Evolutionary conservation across 495 filamentous ascomycete genomes (phyloP).

Genomic region (Darksidea phi): DNA sequence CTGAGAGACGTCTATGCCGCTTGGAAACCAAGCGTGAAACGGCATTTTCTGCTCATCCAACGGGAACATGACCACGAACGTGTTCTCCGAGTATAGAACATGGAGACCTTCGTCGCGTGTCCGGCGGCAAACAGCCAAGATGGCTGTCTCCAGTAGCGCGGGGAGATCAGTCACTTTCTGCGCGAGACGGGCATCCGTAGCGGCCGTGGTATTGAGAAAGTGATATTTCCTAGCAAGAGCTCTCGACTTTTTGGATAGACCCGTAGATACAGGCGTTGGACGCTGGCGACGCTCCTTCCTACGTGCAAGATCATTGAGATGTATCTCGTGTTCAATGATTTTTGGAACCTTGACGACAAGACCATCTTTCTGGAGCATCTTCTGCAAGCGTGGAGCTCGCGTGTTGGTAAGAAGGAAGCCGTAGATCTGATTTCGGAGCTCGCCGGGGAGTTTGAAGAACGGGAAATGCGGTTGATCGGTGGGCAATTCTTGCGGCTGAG

Average conservation of each 20-base stretch:
- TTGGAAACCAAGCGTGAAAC: not conserved
- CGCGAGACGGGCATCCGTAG: not conserved
- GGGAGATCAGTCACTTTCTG: not conserved
- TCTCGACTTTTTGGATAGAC: not conserved
- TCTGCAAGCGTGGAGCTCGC: not conserved
- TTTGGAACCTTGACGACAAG: not conserved
- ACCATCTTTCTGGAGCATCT: not conserved
- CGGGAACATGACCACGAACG: not conserved
- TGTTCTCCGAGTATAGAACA: not conserved
- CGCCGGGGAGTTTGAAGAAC: not conserved
- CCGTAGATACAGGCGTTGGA: not conserved
- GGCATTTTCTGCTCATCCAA: not conserved
- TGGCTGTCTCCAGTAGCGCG: not conserved
- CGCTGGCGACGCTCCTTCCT: not conserved
- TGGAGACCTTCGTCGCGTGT: not conserved
- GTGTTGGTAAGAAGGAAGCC: not conserved
- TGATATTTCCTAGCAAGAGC: not conserved
- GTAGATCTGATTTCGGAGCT: not conserved
- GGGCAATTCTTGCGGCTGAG: too few relatives aligned
- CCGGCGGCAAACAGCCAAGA: not conserved
- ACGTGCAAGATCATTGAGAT: not conserved
- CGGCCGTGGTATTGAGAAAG: not conserved
- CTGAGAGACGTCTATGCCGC: not conserved
- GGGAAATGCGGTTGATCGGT: not conserved
- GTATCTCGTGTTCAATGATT: not conserved